Evolutionary conservation across 140 eudicot species (phyloP).

Genomic region (Anethum foeniculum): DNA sequence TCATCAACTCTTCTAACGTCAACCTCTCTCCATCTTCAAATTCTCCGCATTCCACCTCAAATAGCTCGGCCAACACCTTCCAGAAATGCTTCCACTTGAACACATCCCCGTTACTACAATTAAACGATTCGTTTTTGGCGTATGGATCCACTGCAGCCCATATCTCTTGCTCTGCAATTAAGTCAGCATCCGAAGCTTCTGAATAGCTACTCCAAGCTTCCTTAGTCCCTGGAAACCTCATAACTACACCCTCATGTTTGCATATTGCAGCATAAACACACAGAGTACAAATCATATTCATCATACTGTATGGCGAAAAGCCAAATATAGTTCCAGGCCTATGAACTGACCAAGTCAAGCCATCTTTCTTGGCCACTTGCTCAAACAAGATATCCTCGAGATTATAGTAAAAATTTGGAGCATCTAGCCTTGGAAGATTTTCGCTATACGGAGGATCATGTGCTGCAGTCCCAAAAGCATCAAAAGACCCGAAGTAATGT

Average conservation of each 20-base stretch:
- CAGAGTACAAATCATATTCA: constrained; percentile 53
- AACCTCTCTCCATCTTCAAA: too few species aligned
- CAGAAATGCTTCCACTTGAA: too few species aligned
- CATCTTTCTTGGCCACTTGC: constrained; percentile 40
- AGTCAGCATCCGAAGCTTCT: too few species aligned
- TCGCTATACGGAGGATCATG: constrained; percentile 64
- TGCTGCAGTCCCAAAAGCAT: constrained; percentile 28
- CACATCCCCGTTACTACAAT: too few species aligned
- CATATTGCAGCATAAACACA: constrained; percentile 75
- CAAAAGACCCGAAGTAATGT: constrained; percentile 64
- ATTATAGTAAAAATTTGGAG: constrained; percentile 50
- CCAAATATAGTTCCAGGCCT: constrained; percentile 58
- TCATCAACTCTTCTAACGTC: too few species aligned
- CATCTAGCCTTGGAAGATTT: constrained; percentile 53
- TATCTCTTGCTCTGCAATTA: too few species aligned
- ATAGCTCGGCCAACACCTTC: too few species aligned
- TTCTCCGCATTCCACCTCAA: too few species aligned
- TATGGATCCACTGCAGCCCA: too few species aligned
- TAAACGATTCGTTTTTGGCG: too few species aligned
- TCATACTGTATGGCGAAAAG: constrained; percentile 21
- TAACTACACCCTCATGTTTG: constrained; percentile 35
- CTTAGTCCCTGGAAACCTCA: too few species aligned
- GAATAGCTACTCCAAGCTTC: too few species aligned
- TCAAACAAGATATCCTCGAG: constrained; percentile 53
- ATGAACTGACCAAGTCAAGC: constrained; percentile 4